Conservation (phyloP, 179 eudicot genomes). For the Nepenthes alata region DNA sequence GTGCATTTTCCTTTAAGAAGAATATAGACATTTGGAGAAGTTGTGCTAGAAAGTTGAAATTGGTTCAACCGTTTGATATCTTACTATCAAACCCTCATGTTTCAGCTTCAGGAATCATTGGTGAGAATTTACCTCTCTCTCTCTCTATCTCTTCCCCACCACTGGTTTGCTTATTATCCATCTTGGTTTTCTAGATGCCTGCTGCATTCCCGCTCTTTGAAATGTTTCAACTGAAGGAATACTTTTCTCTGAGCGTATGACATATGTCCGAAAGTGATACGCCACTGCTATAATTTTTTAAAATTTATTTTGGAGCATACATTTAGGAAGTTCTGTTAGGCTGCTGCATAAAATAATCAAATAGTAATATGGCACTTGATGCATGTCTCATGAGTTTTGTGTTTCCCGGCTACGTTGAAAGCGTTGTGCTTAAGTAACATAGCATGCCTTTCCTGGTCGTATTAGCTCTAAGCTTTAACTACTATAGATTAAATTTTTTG, state of each 20-base stretch:
- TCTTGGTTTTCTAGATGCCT: neutral
- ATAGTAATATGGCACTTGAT: neutral
- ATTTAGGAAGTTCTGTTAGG: too few relatives aligned
- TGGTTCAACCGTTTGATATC: conserved; percentile 76
- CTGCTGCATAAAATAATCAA: neutral
- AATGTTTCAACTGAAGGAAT: neutral
- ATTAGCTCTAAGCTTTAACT: too few relatives aligned
- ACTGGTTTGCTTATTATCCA: neutral
- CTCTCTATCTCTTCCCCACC: neutral
- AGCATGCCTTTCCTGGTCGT: too few relatives aligned
- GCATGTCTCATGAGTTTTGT: too few relatives aligned
- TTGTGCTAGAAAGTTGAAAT: conserved; percentile 47
- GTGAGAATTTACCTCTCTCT: conserved; percentile 22
- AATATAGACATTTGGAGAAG: conserved; percentile 67
- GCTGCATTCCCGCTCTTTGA: neutral
- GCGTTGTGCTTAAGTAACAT: too few relatives aligned
- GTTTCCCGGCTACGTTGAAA: too few relatives aligned
- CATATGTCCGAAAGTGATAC: neutral
- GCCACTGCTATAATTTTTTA: too few relatives aligned
- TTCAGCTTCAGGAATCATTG: conserved; percentile 61
- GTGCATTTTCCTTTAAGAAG: conserved; percentile 52
- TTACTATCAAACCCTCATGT: conserved; percentile 67
- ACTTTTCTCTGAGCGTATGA: neutral
- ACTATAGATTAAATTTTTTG: too few relatives aligned
- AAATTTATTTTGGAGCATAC: neutral